Percentiles rank a stretch among this genome's conserved stretches.
Conservation (phyloP, 2,329 filamentous ascomycete species). For the Lizonia empirigonia region DNA sequence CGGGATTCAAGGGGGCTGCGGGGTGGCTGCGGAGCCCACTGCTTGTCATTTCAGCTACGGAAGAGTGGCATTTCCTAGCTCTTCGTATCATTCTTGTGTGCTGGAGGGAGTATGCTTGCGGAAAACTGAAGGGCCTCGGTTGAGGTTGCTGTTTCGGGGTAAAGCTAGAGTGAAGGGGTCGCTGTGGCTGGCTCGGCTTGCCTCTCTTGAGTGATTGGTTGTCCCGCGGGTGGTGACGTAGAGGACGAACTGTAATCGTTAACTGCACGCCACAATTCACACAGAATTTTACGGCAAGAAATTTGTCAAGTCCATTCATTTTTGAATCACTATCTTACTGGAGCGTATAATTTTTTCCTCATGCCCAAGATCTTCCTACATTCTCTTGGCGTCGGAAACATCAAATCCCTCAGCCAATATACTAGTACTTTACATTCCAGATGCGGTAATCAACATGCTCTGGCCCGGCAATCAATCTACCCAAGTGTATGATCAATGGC, state of each 20-base stretch:
- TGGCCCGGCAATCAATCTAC: neutral
- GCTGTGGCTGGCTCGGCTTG: conserved; percentile 3
- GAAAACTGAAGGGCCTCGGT: conserved; percentile 5
- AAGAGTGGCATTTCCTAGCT: conserved; percentile 5
- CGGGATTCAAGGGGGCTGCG: conserved; percentile 8
- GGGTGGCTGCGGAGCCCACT: conserved; percentile 11
- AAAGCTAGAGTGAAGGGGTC: conserved; percentile 2
- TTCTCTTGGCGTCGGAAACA: too few relatives aligned
- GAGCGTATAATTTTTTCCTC: too few relatives aligned
- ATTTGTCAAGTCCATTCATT: too few relatives aligned
- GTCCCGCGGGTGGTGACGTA: neutral
- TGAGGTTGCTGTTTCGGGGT: conserved; percentile 8
- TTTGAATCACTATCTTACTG: too few relatives aligned
- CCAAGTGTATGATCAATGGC: neutral
- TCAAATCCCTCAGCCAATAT: too few relatives aligned
- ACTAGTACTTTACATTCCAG: neutral
- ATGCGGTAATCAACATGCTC: neutral
- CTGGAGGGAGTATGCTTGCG: neutral
- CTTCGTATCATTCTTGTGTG: neutral
- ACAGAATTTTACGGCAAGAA: neutral
- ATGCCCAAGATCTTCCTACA: too few relatives aligned
- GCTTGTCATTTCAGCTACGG: conserved; percentile 9
- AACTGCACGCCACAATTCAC: neutral
- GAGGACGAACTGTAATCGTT: neutral
- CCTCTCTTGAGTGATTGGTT: conserved; percentile 3